phyloP scores from a whole-genome alignment of 345 rosid species.

The Excoecaria cochinchinensis region DNA sequence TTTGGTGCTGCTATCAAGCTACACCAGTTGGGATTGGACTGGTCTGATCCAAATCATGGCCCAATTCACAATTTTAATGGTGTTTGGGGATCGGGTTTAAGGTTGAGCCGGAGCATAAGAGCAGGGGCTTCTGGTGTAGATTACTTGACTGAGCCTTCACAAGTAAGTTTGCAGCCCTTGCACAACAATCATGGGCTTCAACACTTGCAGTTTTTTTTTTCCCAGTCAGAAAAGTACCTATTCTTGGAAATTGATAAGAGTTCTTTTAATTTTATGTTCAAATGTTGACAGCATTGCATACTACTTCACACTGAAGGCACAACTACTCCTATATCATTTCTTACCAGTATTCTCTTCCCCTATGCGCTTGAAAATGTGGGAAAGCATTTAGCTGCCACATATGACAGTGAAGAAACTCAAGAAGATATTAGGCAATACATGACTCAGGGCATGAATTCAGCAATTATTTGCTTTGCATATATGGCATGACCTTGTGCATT shows the following conservation, averaged over 20 bases:
- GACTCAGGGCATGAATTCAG: too few species aligned
- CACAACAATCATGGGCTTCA: too few species aligned
- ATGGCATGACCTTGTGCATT: background rate
- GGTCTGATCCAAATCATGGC: constrained; percentile 73
- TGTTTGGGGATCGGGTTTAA: background rate
- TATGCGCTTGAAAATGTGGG: constrained; percentile 83
- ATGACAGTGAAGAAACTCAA: constrained; percentile 67
- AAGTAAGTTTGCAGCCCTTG: background rate
- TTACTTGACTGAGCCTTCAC: background rate
- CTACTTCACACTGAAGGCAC: constrained; percentile 97
- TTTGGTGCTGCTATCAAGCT: constrained; percentile 94
- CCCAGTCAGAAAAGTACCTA: background rate
- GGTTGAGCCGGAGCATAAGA: background rate
- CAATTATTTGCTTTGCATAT: background rate
- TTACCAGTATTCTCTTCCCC: constrained; percentile 82
- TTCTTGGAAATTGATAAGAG: background rate
- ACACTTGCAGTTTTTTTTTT: background rate
- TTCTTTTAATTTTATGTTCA: constrained; percentile 23
- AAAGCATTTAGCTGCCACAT: constrained; percentile 71
- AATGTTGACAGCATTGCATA: constrained; percentile 62
- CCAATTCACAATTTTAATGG: constrained; percentile 43
- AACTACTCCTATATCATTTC: constrained; percentile 90
- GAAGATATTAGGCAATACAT: constrained; percentile 44
- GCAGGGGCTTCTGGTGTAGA: background rate
- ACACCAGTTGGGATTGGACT: constrained; percentile 70